These are phyloP conservation scores for Styphnolobium japonicum DNA, from an alignment of 306 rosid species.

Conservation along the genomic window DNA sequence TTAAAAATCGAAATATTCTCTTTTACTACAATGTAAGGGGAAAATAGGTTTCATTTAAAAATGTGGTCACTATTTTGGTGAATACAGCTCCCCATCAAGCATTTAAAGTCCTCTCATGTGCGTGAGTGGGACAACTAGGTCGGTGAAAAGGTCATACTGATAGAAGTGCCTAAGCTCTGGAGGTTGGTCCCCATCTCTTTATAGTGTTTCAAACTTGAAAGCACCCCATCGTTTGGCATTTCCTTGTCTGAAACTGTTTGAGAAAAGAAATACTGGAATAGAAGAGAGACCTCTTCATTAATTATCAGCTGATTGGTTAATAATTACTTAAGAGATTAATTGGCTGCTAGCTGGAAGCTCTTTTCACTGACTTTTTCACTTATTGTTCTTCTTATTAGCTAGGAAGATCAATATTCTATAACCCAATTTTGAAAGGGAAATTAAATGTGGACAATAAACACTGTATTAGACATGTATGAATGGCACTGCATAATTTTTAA, in stretches of 20 bases:
- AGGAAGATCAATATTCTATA: not conserved
- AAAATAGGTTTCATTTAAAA: not conserved
- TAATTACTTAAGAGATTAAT: no score
- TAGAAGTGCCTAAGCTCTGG: not conserved
- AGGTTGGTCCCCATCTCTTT: slow-evolving; percentile 8
- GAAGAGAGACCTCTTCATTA: not conserved
- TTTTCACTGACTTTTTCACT: no score
- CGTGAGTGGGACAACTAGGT: not conserved
- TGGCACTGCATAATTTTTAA: not conserved
- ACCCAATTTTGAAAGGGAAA: not conserved
- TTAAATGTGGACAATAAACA: not conserved
- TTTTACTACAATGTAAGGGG: not conserved
- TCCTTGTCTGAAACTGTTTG: not conserved
- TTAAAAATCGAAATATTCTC: not conserved
- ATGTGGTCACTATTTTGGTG: not conserved
- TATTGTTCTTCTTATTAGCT: not conserved
- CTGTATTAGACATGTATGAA: not conserved
- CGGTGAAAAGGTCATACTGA: not conserved
- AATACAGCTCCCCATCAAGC: not conserved
- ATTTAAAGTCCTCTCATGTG: not conserved
- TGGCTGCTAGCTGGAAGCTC: no score
- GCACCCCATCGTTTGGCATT: not conserved
- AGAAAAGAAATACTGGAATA: not conserved
- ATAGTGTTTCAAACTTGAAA: not conserved
- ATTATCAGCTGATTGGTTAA: no score